Evolutionary conservation across 352 stramenopile species (phyloP).

Genomic region (Phytophthora hybrid): DNA sequence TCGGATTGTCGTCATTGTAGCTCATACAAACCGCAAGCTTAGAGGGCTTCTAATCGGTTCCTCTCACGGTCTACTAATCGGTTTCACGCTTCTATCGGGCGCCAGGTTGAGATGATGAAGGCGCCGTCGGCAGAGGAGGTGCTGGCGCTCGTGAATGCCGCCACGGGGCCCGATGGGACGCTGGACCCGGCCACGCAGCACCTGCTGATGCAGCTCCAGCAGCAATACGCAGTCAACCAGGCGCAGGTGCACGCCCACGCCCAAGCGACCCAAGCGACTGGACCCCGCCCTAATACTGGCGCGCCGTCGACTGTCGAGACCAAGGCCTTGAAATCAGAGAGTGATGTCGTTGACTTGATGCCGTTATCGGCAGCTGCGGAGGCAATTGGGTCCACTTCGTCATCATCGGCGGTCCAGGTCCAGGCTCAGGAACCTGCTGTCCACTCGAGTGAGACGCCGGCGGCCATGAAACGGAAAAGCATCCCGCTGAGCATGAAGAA

Average conservation of each 20-base stretch:
- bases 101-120: slow-evolving; percentile 37
- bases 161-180: slow-evolving; percentile 40
- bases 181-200: slow-evolving; percentile 63
- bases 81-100: slow-evolving; percentile 4
- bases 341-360: slow-evolving; percentile 39
- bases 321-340: slow-evolving; percentile 15
- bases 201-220: slow-evolving; percentile 63
- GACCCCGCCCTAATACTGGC: slow-evolving; percentile 3
- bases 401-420: not conserved
- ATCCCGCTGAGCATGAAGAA: slow-evolving; percentile 87
- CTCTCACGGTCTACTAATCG: slow-evolving; percentile 28
- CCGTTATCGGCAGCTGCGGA: slow-evolving; percentile 37
- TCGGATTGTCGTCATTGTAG: not conserved
- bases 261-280: not conserved
- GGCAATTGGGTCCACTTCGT: slow-evolving; percentile 16
- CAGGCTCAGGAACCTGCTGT: not conserved
- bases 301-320: not conserved
- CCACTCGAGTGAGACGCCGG: slow-evolving; percentile 7
- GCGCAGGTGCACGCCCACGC: slow-evolving; percentile 23
- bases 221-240: slow-evolving; percentile 45
- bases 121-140: slow-evolving; percentile 63
- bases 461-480: slow-evolving; percentile 69
- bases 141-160: slow-evolving; percentile 62
- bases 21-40: too few species aligned
- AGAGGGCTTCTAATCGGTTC: too few species aligned